phyloP scores from a whole-genome alignment of 129 eudicot genomes.

The Chrysanthemum makinoi region DNA sequence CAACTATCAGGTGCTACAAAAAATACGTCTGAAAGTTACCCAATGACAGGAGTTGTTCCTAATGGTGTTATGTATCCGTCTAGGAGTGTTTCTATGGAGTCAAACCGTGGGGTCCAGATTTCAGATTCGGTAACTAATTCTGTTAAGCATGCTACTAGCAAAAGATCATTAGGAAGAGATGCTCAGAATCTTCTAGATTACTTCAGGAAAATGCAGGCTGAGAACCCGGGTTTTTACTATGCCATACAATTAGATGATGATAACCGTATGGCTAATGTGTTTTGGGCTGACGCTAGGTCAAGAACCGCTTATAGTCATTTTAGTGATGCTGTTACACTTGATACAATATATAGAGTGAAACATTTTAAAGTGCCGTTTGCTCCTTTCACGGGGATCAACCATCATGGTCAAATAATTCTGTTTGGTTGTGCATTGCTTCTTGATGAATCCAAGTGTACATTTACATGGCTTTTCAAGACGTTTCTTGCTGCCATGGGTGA shows the following conservation, averaged over 20 bases:
- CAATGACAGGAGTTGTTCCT: constrained; percentile 50
- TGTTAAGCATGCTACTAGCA: constrained; percentile 35
- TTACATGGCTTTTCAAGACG: constrained; percentile 78
- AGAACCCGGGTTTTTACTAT: constrained; percentile 89
- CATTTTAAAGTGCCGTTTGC: constrained; percentile 78
- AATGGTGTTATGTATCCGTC: constrained; percentile 74
- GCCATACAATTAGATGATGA: constrained; percentile 91
- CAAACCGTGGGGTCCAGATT: constrained; percentile 40
- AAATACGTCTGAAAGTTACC: constrained; percentile 39
- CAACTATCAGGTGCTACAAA: constrained; percentile 48
- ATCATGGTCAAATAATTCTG: constrained; percentile 79
- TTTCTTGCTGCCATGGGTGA: constrained; percentile 85
- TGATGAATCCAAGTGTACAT: constrained; percentile 88
- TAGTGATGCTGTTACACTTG: constrained; percentile 76
- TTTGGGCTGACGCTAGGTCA: constrained; percentile 95
- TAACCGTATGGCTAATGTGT: constrained; percentile 79
- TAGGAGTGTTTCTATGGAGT: constrained; percentile 32
- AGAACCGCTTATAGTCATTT: constrained; percentile 84
- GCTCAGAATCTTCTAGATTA: constrained; percentile 92
- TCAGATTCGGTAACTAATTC: constrained; percentile 34
- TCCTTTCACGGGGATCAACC: constrained; percentile 85
- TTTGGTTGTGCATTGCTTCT: constrained; percentile 86
- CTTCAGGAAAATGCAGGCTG: constrained; percentile 86
- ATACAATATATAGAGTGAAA: constrained; percentile 62
- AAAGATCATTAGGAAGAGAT: constrained; percentile 67